A percentile compares a stretch with the other conserved stretches of the same genome.
These are phyloP conservation scores for Cucurbita ficifolia DNA, from an alignment of 306 rosid species.

Conservation along the genomic window DNA sequence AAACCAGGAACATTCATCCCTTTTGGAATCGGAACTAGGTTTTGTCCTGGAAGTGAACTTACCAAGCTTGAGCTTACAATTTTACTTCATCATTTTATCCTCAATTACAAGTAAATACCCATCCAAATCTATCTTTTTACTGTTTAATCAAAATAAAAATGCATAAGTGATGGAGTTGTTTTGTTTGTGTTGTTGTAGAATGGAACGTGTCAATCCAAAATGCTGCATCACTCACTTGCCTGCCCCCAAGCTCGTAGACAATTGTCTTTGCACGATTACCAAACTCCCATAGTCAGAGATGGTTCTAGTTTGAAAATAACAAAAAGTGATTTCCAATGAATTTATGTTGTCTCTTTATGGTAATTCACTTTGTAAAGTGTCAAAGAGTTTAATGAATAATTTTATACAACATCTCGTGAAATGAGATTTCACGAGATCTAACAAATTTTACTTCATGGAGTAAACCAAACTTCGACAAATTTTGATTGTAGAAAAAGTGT, in stretches of 20 bases:
- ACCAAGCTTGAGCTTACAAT: slow-evolving; percentile 37
- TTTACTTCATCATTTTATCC: slow-evolving; percentile 45
- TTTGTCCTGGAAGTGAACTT: slow-evolving; percentile 37
- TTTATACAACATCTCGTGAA: too few relatives aligned
- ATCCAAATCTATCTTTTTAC: background rate
- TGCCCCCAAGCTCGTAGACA: background rate
- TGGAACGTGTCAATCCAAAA: background rate
- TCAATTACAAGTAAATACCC: slow-evolving; percentile 25
- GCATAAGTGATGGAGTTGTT: background rate
- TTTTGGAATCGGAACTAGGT: slow-evolving; percentile 41
- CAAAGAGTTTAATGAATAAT: too few relatives aligned
- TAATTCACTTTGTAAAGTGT: too few relatives aligned
- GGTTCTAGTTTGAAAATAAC: too few relatives aligned
- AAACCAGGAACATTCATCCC: slow-evolving; percentile 43
- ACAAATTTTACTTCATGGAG: too few relatives aligned
- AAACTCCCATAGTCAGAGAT: background rate
- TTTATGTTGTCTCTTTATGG: too few relatives aligned
- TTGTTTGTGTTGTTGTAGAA: background rate
- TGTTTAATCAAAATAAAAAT: background rate
- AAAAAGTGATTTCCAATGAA: too few relatives aligned
- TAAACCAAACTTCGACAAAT: too few relatives aligned
- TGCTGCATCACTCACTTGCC: background rate
- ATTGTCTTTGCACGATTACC: too few relatives aligned
- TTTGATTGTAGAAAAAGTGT: too few relatives aligned
- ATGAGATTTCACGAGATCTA: too few relatives aligned